Conservation (phyloP, 257 asterid genomes). For the Solanum gandarillasii region DNA sequence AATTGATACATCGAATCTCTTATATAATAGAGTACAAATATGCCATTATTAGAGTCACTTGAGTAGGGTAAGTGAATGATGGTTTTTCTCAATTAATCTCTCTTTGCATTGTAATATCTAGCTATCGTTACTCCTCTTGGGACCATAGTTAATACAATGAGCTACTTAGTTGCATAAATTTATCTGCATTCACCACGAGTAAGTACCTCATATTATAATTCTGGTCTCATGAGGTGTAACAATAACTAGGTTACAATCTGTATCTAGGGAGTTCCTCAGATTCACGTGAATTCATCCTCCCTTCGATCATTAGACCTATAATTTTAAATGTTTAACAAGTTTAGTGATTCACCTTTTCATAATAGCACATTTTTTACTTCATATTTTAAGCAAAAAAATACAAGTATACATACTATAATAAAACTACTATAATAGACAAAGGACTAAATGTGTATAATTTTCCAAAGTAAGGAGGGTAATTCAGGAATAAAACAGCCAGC, state of each 20-base stretch:
- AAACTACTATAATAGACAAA: not conserved
- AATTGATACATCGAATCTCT: not conserved
- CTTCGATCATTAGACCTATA: too few relatives aligned
- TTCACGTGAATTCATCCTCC: too few relatives aligned
- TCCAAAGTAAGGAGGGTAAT: not conserved
- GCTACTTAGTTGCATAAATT: not conserved
- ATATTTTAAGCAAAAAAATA: not conserved
- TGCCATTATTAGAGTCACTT: not conserved
- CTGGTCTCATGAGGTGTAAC: not conserved
- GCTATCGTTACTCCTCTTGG: not conserved
- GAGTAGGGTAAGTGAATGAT: not conserved
- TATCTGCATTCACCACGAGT: not conserved
- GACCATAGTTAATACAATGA: not conserved
- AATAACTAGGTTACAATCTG: not conserved
- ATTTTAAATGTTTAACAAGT: too few relatives aligned
- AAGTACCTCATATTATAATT: not conserved
- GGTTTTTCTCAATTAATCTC: not conserved
- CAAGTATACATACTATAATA: not conserved
- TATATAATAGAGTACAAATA: not conserved
- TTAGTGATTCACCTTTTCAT: too few relatives aligned
- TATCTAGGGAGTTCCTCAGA: too few relatives aligned
- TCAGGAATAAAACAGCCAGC: not conserved
- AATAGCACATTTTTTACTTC: not conserved
- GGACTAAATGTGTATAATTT: not conserved
- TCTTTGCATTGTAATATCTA: not conserved